Conservation (phyloP, 108 stramenopile genomes). For the Poteriospumella lacustris region DNA sequence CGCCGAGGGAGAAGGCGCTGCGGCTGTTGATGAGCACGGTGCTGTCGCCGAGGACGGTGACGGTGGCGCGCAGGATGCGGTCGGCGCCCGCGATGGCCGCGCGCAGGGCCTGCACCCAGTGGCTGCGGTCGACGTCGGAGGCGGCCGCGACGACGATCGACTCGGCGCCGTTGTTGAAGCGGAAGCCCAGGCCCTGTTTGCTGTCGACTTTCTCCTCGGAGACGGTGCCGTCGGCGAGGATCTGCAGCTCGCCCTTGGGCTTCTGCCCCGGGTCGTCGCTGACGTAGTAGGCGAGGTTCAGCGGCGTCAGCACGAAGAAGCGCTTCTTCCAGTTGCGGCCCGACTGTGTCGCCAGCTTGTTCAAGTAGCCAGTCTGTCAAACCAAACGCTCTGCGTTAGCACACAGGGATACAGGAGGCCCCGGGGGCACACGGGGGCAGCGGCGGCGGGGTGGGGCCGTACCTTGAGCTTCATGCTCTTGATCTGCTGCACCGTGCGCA, state of each 20-base stretch:
- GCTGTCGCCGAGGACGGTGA: background rate
- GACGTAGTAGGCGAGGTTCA: constrained; percentile 13
- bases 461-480: no score
- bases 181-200: background rate
- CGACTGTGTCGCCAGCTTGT: constrained; percentile 15
- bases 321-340: constrained; percentile 29
- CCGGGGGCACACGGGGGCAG: no score
- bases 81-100: background rate
- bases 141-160: background rate
- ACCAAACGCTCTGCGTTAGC: no score
- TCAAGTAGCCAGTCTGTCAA: constrained; percentile 10
- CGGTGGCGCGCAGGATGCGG: background rate
- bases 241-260: background rate
- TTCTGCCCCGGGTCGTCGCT: background rate
- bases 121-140: background rate
- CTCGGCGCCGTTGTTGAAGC: background rate
- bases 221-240: background rate
- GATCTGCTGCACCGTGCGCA: no score
- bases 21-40: background rate
- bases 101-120: background rate
- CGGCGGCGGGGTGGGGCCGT: no score
- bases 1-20: background rate
- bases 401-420: no score
- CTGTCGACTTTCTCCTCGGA: background rate
- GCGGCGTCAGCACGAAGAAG: constrained; percentile 10